A percentile compares a stretch with the other conserved stretches of the same genome.
Evolutionary conservation across 176 grass and related monocot genomes (phyloP).

Genomic region (Zea mays): DNA sequence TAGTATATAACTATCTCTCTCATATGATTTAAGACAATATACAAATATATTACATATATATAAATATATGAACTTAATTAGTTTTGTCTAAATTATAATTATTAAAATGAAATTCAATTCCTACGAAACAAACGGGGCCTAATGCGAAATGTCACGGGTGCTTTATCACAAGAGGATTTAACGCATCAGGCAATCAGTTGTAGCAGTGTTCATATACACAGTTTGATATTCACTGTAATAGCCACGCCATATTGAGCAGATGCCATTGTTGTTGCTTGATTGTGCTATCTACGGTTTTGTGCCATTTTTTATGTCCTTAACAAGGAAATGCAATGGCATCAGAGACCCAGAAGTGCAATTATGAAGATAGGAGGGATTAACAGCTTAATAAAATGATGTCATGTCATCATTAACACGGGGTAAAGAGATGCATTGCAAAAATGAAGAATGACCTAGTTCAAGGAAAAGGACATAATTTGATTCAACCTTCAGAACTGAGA

Average conservation of each 20-base stretch:
- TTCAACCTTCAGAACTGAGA: neutral
- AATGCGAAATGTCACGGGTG: neutral
- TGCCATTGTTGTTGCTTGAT: neutral
- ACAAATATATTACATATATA: too few species aligned
- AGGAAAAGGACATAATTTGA: neutral
- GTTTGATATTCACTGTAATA: neutral
- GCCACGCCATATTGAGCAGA: neutral
- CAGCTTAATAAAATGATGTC: neutral
- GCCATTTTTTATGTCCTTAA: neutral
- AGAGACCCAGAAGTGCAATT: neutral
- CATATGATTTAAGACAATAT: too few species aligned
- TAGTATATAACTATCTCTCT: too few species aligned
- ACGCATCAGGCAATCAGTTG: neutral
- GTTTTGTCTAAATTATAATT: conserved; percentile 19
- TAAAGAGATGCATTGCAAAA: neutral
- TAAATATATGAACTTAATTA: neutral
- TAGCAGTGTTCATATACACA: neutral
- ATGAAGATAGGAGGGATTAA: neutral
- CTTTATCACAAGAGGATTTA: neutral
- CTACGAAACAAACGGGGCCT: too few species aligned
- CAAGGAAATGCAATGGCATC: neutral
- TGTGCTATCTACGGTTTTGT: neutral
- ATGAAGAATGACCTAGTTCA: neutral
- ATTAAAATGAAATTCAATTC: too few species aligned
- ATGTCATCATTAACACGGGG: neutral